A percentile compares a stretch with the other conserved stretches of the same genome.
Conservation (phyloP, 306 rosid genomes). For the Prunus davidiana region DNA sequence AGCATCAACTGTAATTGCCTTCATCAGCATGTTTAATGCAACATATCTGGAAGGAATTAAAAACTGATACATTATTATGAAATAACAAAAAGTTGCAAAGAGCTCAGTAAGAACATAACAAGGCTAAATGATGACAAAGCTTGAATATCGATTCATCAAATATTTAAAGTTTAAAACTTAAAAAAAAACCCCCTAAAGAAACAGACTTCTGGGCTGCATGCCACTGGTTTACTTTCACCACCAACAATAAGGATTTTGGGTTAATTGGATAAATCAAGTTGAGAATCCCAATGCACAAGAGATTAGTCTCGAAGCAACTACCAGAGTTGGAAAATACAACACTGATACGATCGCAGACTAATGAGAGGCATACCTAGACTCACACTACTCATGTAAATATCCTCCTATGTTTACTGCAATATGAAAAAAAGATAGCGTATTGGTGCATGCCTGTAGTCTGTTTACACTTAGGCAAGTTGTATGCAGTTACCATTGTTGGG, state of each 20-base stretch:
- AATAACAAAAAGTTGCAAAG: slow-evolving; percentile 9
- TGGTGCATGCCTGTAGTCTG: not conserved
- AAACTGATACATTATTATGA: not conserved
- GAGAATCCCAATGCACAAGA: not conserved
- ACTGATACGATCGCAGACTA: not conserved
- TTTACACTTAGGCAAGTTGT: not conserved
- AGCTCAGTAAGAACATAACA: not conserved
- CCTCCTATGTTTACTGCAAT: not conserved
- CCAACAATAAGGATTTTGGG: not conserved
- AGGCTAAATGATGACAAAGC: slow-evolving; percentile 3
- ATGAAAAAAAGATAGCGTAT: not conserved
- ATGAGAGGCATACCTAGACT: not conserved
- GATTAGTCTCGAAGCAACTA: not conserved
- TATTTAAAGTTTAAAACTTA: too few species aligned
- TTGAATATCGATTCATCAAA: not conserved
- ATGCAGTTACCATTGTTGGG: not conserved
- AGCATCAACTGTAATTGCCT: slow-evolving; percentile 86
- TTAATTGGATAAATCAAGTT: not conserved
- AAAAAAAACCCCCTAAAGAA: not conserved
- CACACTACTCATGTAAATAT: not conserved
- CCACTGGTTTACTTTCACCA: not conserved
- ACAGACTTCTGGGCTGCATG: not conserved
- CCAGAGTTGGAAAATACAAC: not conserved
- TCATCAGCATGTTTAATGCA: slow-evolving; percentile 95
- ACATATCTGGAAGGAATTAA: slow-evolving; percentile 60